These are phyloP conservation scores for Alternaria triticimaculans DNA, from an alignment of 2,329 filamentous ascomycete genomes.

Conservation along the genomic window DNA sequence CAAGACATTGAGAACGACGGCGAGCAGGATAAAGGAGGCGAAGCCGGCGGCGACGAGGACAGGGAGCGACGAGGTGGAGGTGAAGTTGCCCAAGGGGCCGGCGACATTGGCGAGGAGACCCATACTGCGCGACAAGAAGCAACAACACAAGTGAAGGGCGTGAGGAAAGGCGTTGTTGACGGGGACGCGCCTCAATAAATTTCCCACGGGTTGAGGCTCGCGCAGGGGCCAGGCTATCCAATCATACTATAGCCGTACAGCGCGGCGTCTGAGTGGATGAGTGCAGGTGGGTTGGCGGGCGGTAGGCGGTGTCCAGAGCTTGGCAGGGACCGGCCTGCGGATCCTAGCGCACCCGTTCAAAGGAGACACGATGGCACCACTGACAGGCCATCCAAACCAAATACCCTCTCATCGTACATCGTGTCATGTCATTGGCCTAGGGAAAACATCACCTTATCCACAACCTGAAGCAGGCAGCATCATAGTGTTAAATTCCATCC, in stretches of 20 bases:
- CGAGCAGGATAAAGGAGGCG: conserved; percentile 57
- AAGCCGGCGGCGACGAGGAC: conserved; percentile 54
- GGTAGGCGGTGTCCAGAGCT: conserved; percentile 3
- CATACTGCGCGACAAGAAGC: conserved; percentile 49
- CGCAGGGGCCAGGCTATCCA: conserved; percentile 27
- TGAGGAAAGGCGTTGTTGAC: conserved; percentile 17
- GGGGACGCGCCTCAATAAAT: conserved; percentile 35
- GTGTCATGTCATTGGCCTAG: conserved; percentile 29
- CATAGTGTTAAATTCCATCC: neutral
- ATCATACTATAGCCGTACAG: conserved; percentile 22
- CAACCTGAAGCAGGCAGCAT: neutral
- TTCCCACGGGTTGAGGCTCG: conserved; percentile 25
- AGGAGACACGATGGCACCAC: conserved; percentile 30
- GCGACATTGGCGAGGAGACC: conserved; percentile 59
- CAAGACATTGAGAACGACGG: conserved; percentile 79
- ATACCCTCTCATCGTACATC: conserved; percentile 19
- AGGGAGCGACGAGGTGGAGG: conserved; percentile 51
- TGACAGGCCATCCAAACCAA: conserved; percentile 23
- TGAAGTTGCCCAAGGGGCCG: conserved; percentile 56
- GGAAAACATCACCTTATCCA: conserved; percentile 3
- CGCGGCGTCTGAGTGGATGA: conserved; percentile 16
- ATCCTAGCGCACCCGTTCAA: conserved; percentile 14
- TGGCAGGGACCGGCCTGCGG: conserved; percentile 27
- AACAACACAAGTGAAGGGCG: neutral
- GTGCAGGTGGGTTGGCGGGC: neutral